Evolutionary conservation across 371 early-diverging fungal species (phyloP), one percentile per base, ranked within the genome.

Genomic region (Mycotypha africana): DNA sequence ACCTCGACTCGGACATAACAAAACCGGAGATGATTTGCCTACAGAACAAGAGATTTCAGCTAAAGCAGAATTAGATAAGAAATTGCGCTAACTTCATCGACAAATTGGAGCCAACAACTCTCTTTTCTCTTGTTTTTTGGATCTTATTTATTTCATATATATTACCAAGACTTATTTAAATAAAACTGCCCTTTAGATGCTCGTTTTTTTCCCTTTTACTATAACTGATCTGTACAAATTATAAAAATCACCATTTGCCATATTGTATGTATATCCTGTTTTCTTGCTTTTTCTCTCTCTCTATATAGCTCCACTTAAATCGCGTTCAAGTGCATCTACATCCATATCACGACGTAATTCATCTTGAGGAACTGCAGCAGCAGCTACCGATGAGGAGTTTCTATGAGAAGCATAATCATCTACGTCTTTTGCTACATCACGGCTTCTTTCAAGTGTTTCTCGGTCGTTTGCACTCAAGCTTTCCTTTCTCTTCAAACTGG

Each of bases 281-380:
- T n/a, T n/a, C n/a, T n/a, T n/a, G n/a, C n/a, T n/a, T n/a, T n/a
- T 45, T 35, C 5, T 10, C 4, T 42, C 31, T 38, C 10, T 46
- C 19, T 23, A 40, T 25, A 28, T 9, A 25, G 25, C 63, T 21
- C 81, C 81, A 39, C 79, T 75, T 45, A 82, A 46, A 47, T 79
- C 82, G 34, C 74, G 70, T 50, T 82, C 82, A 47, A 82, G 49
- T 45, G 76, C 77, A 56, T 79, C 79, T 0, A 82, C 70, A 44
- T 79, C 79, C 76, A 78, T 82, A 42, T 44, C 58, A 14, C 60
- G 50, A 31, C 30, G 39, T 23, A 38, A 23, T 20, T 48, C 38
- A 26, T 57, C 53, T 4, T 28, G 5, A 38, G 46, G 51, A 23
- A 47, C 51, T 16, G 60, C 58, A 20, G 51, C 39, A 28, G 53